Conservation (phyloP, 208 protist genomes). For the Leishmania guyanensis region DNA sequence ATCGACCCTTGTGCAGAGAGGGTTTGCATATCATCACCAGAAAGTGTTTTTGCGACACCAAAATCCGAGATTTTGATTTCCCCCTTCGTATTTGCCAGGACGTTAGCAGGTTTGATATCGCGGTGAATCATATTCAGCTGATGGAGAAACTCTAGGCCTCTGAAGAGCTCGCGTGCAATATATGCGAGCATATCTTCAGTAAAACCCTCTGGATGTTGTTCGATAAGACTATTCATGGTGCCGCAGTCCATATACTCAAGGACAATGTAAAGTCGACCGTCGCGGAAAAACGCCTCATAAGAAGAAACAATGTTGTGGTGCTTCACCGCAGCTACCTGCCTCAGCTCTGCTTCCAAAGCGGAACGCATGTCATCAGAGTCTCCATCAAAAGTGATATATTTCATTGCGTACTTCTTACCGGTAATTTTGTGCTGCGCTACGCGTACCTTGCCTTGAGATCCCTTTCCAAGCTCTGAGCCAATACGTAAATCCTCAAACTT, state of each 20-base stretch:
- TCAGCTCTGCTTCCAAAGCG: constrained; percentile 75
- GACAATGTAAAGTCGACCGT: constrained; percentile 87
- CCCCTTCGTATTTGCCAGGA: constrained; percentile 95
- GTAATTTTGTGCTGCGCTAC: constrained; percentile 74
- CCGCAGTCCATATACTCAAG: constrained; percentile 92
- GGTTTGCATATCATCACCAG: constrained; percentile 74
- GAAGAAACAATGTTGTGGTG: constrained; percentile 91
- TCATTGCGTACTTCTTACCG: constrained; percentile 84
- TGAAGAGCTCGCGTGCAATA: constrained; percentile 84
- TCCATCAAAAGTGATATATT: constrained; percentile 80
- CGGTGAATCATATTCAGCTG: constrained; percentile 92
- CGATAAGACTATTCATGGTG: constrained; percentile 88
- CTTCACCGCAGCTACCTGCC: constrained; percentile 82
- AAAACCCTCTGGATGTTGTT: constrained; percentile 64
- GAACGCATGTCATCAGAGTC: constrained; percentile 75
- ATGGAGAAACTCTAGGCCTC: constrained; percentile 86
- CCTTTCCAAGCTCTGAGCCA: constrained; percentile 77
- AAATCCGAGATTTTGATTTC: constrained; percentile 97
- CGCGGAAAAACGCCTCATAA: constrained; percentile 90
- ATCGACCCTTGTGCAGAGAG: constrained; percentile 90
- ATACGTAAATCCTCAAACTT: constrained; percentile 88
- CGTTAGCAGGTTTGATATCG: constrained; percentile 97
- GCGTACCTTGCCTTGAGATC: constrained; percentile 89
- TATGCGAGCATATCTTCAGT: constrained; percentile 83
- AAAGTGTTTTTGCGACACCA: constrained; percentile 92